These are phyloP conservation scores for Pseudonectria foliicola DNA, from an alignment of 2,329 filamentous ascomycete genomes.

Conservation along the genomic window DNA sequence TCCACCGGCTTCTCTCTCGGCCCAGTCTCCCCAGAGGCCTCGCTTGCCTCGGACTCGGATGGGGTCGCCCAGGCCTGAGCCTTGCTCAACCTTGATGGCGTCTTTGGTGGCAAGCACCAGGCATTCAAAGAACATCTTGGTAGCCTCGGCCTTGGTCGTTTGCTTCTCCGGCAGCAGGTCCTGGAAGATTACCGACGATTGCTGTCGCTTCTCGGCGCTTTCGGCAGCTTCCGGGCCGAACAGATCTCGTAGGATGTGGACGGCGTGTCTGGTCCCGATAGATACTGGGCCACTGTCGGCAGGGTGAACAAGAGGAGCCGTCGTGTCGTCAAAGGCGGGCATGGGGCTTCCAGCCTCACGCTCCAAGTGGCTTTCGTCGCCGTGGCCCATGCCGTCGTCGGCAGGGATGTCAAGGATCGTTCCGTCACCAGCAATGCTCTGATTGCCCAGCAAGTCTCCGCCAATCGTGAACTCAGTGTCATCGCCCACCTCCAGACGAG, in stretches of 20 bases:
- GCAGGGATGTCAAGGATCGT: slow-evolving; percentile 60
- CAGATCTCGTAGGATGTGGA: slow-evolving; percentile 84
- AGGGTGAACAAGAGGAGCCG: slow-evolving; percentile 67
- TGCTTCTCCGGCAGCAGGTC: slow-evolving; percentile 76
- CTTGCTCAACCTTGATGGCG: slow-evolving; percentile 93
- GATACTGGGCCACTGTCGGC: slow-evolving; percentile 82
- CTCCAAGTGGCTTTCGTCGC: slow-evolving; percentile 40
- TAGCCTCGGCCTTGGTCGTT: slow-evolving; percentile 83
- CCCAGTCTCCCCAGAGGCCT: slow-evolving; percentile 96
- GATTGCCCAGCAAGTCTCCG: slow-evolving; percentile 46
- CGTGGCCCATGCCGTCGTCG: slow-evolving; percentile 42
- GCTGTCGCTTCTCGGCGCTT: slow-evolving; percentile 65
- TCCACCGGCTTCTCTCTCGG: slow-evolving; percentile 65
- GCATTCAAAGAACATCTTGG: slow-evolving; percentile 99
- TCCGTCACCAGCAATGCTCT: slow-evolving; percentile 49
- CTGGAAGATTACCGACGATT: slow-evolving; percentile 77
- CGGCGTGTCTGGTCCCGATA: slow-evolving; percentile 87
- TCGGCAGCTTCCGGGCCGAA: slow-evolving; percentile 69
- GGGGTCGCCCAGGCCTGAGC: slow-evolving; percentile 64
- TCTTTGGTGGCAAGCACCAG: slow-evolving; percentile 96
- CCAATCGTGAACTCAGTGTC: slow-evolving; percentile 49
- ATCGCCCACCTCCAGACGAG: slow-evolving; percentile 61
- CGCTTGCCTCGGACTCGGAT: slow-evolving; percentile 85
- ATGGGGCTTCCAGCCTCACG: slow-evolving; percentile 37
- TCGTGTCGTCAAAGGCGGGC: slow-evolving; percentile 72